Conservation (phyloP, 2,329 filamentous ascomycete species). For the Arthroderma sp. region DNA sequence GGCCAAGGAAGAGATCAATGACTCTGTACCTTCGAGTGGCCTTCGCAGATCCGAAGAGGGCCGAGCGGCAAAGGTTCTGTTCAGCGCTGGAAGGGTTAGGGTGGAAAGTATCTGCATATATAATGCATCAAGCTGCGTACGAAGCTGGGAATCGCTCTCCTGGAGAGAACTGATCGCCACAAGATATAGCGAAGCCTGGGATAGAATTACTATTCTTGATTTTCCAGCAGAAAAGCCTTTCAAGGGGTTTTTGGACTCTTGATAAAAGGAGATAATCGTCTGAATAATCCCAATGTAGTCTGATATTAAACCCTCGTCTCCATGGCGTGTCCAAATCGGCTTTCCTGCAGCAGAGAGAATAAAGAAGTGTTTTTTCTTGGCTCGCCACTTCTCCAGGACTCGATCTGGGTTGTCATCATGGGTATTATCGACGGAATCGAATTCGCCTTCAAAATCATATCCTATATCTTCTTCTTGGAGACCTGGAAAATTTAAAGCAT, state of each 20-base stretch:
- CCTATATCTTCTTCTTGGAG: slow-evolving; percentile 40
- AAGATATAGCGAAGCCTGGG: slow-evolving; percentile 77
- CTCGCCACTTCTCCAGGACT: slow-evolving; percentile 64
- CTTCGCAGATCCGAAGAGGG: slow-evolving; percentile 89
- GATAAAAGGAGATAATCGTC: slow-evolving; percentile 95
- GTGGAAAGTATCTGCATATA: slow-evolving; percentile 99
- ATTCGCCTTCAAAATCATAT: slow-evolving; percentile 60
- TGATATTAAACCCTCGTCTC: slow-evolving; percentile 78
- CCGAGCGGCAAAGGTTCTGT: slow-evolving; percentile 73
- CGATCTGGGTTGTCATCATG: slow-evolving; percentile 40
- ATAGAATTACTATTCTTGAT: slow-evolving; percentile 72
- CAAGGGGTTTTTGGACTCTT: slow-evolving; percentile 63
- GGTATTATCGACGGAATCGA: slow-evolving; percentile 54
- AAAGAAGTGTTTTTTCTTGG: slow-evolving; percentile 92
- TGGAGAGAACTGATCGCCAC: slow-evolving; percentile 82
- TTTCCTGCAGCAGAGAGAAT: slow-evolving; percentile 94
- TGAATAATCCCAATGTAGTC: slow-evolving; percentile 91
- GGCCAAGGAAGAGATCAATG: slow-evolving; percentile 76
- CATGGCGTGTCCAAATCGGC: slow-evolving; percentile 91
- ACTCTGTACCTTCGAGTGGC: slow-evolving; percentile 82
- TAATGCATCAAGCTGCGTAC: slow-evolving; percentile 75
- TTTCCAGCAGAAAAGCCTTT: slow-evolving; percentile 76
- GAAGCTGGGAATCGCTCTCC: slow-evolving; percentile 83
- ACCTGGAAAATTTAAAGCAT: slow-evolving; percentile 11
- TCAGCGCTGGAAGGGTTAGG: slow-evolving; percentile 73